phyloP scores from a whole-genome alignment of 371 early-diverging fungal genomes.

The Lichtheimia ramosa region DNA sequence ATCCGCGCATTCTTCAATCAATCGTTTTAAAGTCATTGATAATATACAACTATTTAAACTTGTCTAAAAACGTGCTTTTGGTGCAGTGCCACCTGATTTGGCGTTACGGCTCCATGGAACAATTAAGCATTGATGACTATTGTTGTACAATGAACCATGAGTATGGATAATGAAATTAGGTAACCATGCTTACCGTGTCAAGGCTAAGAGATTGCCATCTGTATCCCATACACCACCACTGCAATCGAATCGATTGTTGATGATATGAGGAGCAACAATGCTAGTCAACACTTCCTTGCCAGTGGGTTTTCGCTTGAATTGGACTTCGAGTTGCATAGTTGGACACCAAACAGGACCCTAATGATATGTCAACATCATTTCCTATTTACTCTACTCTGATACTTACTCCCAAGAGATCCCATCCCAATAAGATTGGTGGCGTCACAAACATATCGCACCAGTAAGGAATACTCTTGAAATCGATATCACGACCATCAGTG shows the following conservation, averaged over 20 bases:
- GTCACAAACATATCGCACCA: slow-evolving; percentile 48
- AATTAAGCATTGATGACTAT: slow-evolving; percentile 40
- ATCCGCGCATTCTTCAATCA: not conserved
- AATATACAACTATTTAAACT: not conserved
- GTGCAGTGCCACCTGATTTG: not conserved
- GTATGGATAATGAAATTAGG: not conserved
- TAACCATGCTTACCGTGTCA: slow-evolving; percentile 26
- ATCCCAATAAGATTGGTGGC: slow-evolving; percentile 33
- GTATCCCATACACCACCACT: slow-evolving; percentile 42
- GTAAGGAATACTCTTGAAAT: slow-evolving; percentile 36
- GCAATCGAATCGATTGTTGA: slow-evolving; percentile 43
- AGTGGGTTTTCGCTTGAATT: slow-evolving; percentile 37
- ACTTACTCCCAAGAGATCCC: slow-evolving; percentile 19
- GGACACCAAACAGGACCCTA: slow-evolving; percentile 39
- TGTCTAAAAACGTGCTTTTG: slow-evolving; percentile 11
- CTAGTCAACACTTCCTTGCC: slow-evolving; percentile 28
- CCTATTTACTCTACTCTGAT: slow-evolving; percentile 15
- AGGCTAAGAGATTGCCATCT: slow-evolving; percentile 33
- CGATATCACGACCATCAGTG: slow-evolving; percentile 33
- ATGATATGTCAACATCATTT: slow-evolving; percentile 12
- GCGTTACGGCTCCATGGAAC: slow-evolving; percentile 41
- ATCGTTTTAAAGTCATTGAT: too few species aligned
- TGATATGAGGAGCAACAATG: slow-evolving; percentile 37
- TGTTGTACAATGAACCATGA: not conserved
- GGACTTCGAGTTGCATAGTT: slow-evolving; percentile 48